Percentiles rank a stretch among this genome's conserved stretches.
These are phyloP conservation scores for Fusarium acutatum DNA, from an alignment of 2,329 filamentous ascomycete species.

Conservation along the genomic window DNA sequence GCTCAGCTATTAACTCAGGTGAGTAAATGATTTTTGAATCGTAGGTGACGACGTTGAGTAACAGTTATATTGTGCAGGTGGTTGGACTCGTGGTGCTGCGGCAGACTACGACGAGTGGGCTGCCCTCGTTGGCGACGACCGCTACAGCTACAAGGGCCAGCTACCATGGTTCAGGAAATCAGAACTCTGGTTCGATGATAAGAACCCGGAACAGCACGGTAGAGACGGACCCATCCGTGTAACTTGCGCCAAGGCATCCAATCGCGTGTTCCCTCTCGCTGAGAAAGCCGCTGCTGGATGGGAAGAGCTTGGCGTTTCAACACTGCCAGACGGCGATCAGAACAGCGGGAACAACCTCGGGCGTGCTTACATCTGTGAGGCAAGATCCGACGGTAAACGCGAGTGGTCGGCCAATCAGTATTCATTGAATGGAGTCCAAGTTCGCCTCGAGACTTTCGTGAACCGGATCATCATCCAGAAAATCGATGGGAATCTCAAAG, in stretches of 20 bases:
- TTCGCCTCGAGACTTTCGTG: conserved; percentile 38
- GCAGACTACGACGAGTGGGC: conserved; percentile 58
- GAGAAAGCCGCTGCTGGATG: conserved; percentile 49
- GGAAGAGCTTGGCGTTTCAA: conserved; percentile 50
- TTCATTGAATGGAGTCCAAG: conserved; percentile 37
- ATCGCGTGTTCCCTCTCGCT: conserved; percentile 50
- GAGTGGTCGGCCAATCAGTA: conserved; percentile 38
- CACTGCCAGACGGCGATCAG: conserved; percentile 38
- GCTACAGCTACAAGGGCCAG: conserved; percentile 57
- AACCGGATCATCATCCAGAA: conserved; percentile 29
- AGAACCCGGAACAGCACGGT: conserved; percentile 49
- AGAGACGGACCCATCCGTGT: conserved; percentile 49
- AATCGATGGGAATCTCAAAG: conserved; percentile 5
- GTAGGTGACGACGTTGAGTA: not conserved
- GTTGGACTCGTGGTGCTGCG: conserved; percentile 54
- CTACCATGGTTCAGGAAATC: conserved; percentile 56
- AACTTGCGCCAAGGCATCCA: conserved; percentile 41
- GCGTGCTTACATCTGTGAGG: conserved; percentile 45
- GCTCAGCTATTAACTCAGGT: conserved; percentile 52
- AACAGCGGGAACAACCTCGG: conserved; percentile 45
- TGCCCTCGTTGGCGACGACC: conserved; percentile 44
- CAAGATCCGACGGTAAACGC: conserved; percentile 35
- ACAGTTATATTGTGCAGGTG: conserved; percentile 28
- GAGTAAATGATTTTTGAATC: not conserved
- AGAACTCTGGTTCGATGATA: conserved; percentile 44